Conservation (phyloP, 805 yeast genomes). For the Sugiyamaella valdiviana region DNA sequence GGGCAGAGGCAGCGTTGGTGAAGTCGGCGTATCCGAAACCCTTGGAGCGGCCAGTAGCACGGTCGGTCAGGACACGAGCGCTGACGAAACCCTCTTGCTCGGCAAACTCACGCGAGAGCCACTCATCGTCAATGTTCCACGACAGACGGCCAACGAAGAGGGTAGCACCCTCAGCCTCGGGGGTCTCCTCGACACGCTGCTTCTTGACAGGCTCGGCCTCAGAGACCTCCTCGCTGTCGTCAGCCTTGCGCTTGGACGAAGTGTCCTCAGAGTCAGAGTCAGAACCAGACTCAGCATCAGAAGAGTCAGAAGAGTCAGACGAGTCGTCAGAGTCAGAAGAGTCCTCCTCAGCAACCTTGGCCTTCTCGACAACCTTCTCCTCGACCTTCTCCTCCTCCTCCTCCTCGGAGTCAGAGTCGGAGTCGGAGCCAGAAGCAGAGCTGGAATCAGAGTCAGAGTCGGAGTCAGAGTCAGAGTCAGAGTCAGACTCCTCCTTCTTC, state of each 20-base stretch:
- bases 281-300: constrained; percentile 22
- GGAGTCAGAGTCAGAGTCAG: constrained; percentile 28
- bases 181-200: constrained; percentile 36
- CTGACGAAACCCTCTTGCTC: constrained; percentile 65
- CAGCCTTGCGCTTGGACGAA: constrained; percentile 25
- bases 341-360: constrained; percentile 1
- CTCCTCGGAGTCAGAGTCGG: constrained; percentile 25
- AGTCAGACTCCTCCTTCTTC: constrained; percentile 22
- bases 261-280: constrained; percentile 25
- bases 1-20: constrained; percentile 67
- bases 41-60: constrained; percentile 86
- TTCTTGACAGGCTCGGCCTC: constrained; percentile 42
- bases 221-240: constrained; percentile 39
- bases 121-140: constrained; percentile 93
- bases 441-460: constrained; percentile 24
- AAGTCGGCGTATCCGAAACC: constrained; percentile 96
- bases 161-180: constrained; percentile 65
- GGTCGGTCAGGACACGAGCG: constrained; percentile 93
- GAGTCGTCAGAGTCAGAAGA: constrained; percentile 6
- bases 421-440: constrained; percentile 22
- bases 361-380: constrained; percentile 3
- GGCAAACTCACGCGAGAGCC: constrained; percentile 82
- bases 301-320: too few species aligned
- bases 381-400: constrained; percentile 23
- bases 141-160: constrained; percentile 95